These are phyloP conservation scores for Pharnaceum exiguum DNA, from an alignment of 148 eudicot genomes.

Conservation along the genomic window DNA sequence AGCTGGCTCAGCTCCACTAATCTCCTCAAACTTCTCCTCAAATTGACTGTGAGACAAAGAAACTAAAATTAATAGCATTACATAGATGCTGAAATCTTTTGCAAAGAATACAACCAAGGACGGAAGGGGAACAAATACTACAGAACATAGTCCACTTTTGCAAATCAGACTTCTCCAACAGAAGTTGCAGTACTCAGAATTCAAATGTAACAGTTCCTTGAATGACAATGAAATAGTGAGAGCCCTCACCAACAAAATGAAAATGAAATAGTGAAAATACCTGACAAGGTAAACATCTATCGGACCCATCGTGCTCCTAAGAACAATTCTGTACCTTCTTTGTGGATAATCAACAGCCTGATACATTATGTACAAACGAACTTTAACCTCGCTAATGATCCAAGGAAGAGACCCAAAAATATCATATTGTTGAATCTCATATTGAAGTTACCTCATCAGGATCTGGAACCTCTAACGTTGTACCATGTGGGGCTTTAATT, in stretches of 20 bases:
- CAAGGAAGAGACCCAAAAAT: background rate
- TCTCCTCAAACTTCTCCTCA: slow-evolving; percentile 95
- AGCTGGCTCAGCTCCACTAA: slow-evolving; percentile 52
- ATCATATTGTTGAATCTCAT: background rate
- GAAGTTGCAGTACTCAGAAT: background rate
- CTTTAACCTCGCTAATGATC: slow-evolving; percentile 2
- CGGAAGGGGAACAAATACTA: background rate
- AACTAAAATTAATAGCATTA: background rate
- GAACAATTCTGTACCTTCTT: slow-evolving; percentile 89
- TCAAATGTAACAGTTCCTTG: no score
- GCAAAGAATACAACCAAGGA: background rate
- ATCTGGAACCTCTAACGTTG: slow-evolving; percentile 98
- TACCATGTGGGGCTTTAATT: slow-evolving; percentile 98
- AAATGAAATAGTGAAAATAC: slow-evolving; percentile 28
- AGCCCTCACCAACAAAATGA: background rate
- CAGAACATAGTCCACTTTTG: no score
- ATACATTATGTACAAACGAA: slow-evolving; percentile 15
- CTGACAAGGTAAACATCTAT: slow-evolving; percentile 97
- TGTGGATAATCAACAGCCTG: slow-evolving; percentile 93
- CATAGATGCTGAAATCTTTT: slow-evolving; percentile 2
- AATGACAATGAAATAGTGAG: background rate
- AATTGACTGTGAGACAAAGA: slow-evolving; percentile 58
- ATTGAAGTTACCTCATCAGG: slow-evolving; percentile 63
- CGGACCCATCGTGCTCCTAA: slow-evolving; percentile 98
- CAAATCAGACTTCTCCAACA: no score